A percentile compares a stretch with the other conserved stretches of the same genome.
These are phyloP conservation scores for Hymenotorrendiella dingleyae DNA, from an alignment of 2,329 filamentous ascomycete genomes.

Conservation along the genomic window DNA sequence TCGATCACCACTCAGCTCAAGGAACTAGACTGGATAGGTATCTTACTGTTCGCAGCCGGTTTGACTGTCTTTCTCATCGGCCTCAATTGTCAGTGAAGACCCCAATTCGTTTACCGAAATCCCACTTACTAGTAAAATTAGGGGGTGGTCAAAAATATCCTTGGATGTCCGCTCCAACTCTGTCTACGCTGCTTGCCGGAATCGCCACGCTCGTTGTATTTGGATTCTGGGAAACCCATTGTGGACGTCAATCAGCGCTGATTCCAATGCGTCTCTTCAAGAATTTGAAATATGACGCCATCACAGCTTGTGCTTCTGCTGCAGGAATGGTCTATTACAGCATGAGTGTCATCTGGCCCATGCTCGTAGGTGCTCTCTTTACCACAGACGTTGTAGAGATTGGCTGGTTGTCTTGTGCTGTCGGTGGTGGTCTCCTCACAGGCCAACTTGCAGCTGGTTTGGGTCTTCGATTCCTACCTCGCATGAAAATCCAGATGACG, in stretches of 20 bases:
- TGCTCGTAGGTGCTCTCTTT: conserved; percentile 8
- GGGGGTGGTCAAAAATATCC: conserved; percentile 30
- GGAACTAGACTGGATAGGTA: conserved; percentile 14
- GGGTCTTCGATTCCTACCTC: conserved; percentile 6
- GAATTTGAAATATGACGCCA: conserved; percentile 31
- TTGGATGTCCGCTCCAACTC: conserved; percentile 33
- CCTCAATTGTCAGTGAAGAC: conserved; percentile 37
- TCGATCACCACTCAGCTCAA: conserved; percentile 5
- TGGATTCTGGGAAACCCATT: conserved; percentile 20
- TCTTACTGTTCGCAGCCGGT: conserved; percentile 38
- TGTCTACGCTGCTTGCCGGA: conserved; percentile 13
- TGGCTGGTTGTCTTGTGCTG: conserved; percentile 14
- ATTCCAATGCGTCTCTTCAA: conserved; percentile 33
- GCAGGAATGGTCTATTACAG: conserved; percentile 33
- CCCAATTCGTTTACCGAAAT: no score
- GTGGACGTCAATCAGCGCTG: conserved; percentile 28
- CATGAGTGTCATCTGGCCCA: conserved; percentile 31
- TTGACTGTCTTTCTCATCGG: conserved; percentile 43
- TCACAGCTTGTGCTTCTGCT: conserved; percentile 26
- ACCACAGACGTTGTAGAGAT: conserved; percentile 8
- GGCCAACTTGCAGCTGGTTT: conserved; percentile 12
- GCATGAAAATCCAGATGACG: conserved; percentile 13
- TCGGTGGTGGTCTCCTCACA: conserved; percentile 8
- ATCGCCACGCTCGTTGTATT: conserved; percentile 15
- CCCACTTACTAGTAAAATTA: no score